Percentiles rank a stretch among this genome's conserved stretches.
phyloP scores from a whole-genome alignment of 2,329 filamentous ascomycete species.

The Cordyceps cateniannulata region DNA sequence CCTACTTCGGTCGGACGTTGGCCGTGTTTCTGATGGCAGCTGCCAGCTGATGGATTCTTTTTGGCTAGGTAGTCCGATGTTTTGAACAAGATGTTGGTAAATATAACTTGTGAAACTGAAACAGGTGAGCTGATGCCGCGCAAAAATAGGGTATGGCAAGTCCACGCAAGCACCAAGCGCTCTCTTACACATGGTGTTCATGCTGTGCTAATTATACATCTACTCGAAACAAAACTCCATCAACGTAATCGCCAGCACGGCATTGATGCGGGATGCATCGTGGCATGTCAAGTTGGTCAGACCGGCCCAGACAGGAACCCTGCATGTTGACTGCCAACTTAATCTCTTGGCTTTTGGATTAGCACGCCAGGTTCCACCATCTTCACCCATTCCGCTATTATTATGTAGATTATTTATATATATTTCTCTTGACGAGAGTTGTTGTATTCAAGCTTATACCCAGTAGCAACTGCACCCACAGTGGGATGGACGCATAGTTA shows the following conservation, averaged over 20 bases:
- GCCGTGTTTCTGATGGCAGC: neutral
- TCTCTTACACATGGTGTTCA: neutral
- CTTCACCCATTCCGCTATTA: neutral
- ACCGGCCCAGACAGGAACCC: neutral
- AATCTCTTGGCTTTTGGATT: conserved; percentile 8
- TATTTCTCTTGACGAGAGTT: neutral
- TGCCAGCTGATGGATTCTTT: neutral
- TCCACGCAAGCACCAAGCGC: neutral
- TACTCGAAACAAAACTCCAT: conserved; percentile 1
- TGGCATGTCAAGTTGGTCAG: neutral
- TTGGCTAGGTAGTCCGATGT: neutral
- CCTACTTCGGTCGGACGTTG: neutral
- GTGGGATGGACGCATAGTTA: neutral
- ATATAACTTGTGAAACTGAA: neutral
- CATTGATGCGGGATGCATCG: neutral
- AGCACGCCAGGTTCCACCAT: neutral
- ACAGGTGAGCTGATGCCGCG: neutral
- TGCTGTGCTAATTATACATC: neutral
- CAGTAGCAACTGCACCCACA: too few species aligned
- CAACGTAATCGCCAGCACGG: neutral
- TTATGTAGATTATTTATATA: neutral
- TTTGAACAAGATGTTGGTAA: neutral
- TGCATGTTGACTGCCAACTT: neutral
- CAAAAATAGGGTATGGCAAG: neutral
- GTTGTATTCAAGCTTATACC: neutral